A percentile compares a stretch with the other conserved stretches of the same genome.
These are phyloP conservation scores for Metschnikowia similis DNA, from an alignment of 805 yeast genomes.

Conservation along the genomic window DNA sequence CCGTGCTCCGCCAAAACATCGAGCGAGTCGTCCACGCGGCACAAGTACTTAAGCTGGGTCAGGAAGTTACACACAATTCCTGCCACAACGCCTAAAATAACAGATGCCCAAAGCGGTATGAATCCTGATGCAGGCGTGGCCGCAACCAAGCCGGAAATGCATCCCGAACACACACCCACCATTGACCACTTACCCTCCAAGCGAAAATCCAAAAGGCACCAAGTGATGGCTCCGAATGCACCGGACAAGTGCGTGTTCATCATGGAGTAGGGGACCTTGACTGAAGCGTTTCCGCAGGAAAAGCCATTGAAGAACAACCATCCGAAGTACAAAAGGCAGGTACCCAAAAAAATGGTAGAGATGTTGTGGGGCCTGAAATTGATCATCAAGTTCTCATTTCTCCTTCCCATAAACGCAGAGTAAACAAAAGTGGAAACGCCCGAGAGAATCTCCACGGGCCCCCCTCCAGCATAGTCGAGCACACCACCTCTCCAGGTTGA, in stretches of 20 bases:
- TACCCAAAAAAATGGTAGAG: conserved; percentile 84
- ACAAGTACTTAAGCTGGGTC: conserved; percentile 77
- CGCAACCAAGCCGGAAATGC: conserved; percentile 92
- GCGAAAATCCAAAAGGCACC: conserved; percentile 88
- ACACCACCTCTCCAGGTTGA: conserved; percentile 72
- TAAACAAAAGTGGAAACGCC: conserved; percentile 90
- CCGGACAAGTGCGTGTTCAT: conserved; percentile 91
- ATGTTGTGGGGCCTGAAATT: conserved; percentile 95
- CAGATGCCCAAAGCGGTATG: conserved; percentile 89
- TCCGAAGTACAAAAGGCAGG: conserved; percentile 84
- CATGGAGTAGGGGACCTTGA: conserved; percentile 83
- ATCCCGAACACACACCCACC: conserved; percentile 93
- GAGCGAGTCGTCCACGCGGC: conserved; percentile 84
- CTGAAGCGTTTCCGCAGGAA: conserved; percentile 74
- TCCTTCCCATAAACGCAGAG: conserved; percentile 73
- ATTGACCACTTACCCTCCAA: conserved; percentile 89
- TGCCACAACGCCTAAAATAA: conserved; percentile 74
- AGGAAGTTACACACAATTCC: conserved; percentile 86
- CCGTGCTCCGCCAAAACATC: conserved; percentile 99
- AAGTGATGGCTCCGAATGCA: conserved; percentile 82
- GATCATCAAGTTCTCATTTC: conserved; percentile 70
- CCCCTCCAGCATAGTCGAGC: conserved; percentile 96
- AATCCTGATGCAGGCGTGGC: conserved; percentile 94
- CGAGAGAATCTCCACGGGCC: conserved; percentile 89
- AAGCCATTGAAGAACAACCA: conserved; percentile 97